These are phyloP conservation scores for Pugionium dolabratum DNA, from an alignment of 345 rosid genomes.

Conservation along the genomic window DNA sequence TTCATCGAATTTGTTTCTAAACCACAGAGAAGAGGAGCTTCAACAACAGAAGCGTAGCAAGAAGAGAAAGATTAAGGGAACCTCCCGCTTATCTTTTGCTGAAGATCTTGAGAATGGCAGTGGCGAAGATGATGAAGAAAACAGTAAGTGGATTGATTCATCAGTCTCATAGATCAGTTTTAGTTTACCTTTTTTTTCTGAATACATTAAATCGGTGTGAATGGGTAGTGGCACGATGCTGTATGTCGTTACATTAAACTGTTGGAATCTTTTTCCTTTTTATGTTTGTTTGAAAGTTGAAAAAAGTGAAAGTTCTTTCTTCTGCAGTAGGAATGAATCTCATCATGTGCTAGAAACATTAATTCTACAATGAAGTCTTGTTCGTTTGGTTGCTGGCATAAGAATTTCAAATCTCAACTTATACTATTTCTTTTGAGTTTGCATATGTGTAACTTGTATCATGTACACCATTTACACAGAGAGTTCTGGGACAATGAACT, in stretches of 20 bases:
- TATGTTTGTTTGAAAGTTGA: not conserved
- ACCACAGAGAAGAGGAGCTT: slow-evolving; percentile 82
- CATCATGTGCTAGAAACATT: slow-evolving; percentile 4
- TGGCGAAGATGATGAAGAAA: slow-evolving; percentile 67
- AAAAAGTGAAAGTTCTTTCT: not conserved
- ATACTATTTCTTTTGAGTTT: not conserved
- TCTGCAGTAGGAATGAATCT: not conserved
- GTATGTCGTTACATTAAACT: not conserved
- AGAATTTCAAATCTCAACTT: not conserved
- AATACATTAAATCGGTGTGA: not conserved
- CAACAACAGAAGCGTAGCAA: slow-evolving; percentile 85
- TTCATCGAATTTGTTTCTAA: not conserved
- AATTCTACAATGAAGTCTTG: not conserved
- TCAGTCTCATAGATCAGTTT: not conserved
- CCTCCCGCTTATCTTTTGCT: slow-evolving; percentile 76
- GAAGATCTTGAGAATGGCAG: slow-evolving; percentile 81
- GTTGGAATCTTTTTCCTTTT: not conserved
- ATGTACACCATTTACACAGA: slow-evolving; percentile 35
- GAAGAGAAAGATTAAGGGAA: slow-evolving; percentile 79
- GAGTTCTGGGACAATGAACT: slow-evolving; percentile 42
- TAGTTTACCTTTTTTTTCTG: not conserved
- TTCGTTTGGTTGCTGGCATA: slow-evolving; percentile 16
- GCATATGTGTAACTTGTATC: slow-evolving; percentile 2
- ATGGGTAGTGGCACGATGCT: too few species aligned
- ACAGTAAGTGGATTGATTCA: slow-evolving; percentile 45